Evolutionary conservation across 208 protist species (phyloP), one percentile per base, ranked within the genome.

Genomic region (Leishmania turanica): DNA sequence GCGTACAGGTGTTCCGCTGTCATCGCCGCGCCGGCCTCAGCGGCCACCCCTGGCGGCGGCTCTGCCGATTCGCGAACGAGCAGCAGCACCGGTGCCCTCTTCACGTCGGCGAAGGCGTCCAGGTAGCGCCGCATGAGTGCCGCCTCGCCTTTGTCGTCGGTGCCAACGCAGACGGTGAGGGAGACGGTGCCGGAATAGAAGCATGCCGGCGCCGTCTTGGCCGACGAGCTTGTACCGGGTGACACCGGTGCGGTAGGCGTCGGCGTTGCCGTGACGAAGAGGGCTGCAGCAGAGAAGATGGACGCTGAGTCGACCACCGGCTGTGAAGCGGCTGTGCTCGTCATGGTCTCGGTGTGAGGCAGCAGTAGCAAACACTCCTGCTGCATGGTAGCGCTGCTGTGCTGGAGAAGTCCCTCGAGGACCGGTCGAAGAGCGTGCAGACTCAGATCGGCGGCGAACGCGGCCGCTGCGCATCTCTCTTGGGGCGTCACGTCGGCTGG

Each of bases 71-170:
- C 70, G 31, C 75, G 78, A 13, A 81, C 56, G 2, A 70, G 15
- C 3, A 81, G 70, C 37, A 49, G 37, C 45, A 72, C 19, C 53
- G 37, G 45, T 13, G 68, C 40, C 4, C 27, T 81, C 45, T 51
- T 47, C 11, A 72, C 51, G 5, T 75, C 56, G 19, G 69, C 53
- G 40, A 81, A 81, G 31, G 70, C 70, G 27, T 66, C 56, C 24
- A 81, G 58, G 45, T 81, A 81, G 13, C 78, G 37, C 1, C 70
- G 78, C 7, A 81, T 45, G 34, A 69, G 56, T 21, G 47, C 68
- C 8, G 78, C 68, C 3, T 81, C 78, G 1, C 34, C 27, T 21
- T 19, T 49, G 34, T 70, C 27, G 37, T 62, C 9, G 5, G 78
- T 47, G 31, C 56, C 60, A 9, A 81, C 27, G 45, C 78, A 81